These are phyloP conservation scores for Fusarium tanahbumbuense DNA, from an alignment of 2,329 filamentous ascomycete species.

Conservation along the genomic window DNA sequence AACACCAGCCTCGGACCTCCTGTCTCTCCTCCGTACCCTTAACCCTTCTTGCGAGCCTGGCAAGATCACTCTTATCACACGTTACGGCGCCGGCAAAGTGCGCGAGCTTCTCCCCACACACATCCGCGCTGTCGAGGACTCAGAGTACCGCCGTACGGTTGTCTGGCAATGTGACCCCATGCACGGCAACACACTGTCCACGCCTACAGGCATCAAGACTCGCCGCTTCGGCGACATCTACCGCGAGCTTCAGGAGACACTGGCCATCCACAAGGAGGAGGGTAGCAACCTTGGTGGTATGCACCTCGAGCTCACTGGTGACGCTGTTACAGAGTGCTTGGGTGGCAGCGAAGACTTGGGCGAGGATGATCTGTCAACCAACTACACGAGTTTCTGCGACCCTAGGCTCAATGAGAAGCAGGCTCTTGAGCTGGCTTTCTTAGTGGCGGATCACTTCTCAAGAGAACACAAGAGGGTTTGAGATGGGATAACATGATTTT, in stretches of 20 bases:
- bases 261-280: conserved; percentile 85
- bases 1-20: conserved; percentile 80
- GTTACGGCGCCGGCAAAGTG: conserved; percentile 87
- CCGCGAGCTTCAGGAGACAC: conserved; percentile 83
- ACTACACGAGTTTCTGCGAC: conserved; percentile 97
- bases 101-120: conserved; percentile 80
- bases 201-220: conserved; percentile 86
- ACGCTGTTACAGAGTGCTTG: conserved; percentile 95
- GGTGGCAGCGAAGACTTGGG: conserved; percentile 88
- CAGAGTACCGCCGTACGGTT: conserved; percentile 73
- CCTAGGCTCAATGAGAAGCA: conserved; percentile 97
- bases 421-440: conserved; percentile 91
- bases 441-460: conserved; percentile 85
- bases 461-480: conserved; percentile 45
- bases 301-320: conserved; percentile 94
- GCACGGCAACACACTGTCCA: conserved; percentile 85
- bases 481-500: neutral
- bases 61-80: conserved; percentile 95
- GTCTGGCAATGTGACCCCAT: conserved; percentile 99
- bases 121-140: conserved; percentile 87
- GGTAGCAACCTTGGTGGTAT: conserved; percentile 92
- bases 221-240: conserved; percentile 91
- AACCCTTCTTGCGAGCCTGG: conserved; percentile 86
- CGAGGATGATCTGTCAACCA: conserved; percentile 87
- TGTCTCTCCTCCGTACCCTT: conserved; percentile 82